A percentile compares a stretch with the other conserved stretches of the same genome.
phyloP scores from a whole-genome alignment of 2,329 filamentous ascomycete species.

The Curvularia sp. region DNA sequence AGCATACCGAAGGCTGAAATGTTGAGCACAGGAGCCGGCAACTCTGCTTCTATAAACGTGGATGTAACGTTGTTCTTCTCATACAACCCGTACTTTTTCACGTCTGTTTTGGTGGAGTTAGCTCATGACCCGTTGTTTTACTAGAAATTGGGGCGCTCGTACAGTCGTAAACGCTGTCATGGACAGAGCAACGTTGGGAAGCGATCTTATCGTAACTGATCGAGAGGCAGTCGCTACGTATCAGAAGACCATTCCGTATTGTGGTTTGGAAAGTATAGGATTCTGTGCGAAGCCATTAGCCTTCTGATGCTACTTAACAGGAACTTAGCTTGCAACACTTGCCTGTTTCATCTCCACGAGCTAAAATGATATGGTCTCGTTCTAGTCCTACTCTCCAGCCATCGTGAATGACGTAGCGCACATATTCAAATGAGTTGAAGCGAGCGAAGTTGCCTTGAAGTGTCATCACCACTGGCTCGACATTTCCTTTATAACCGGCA shows the following conservation, averaged over 20 bases:
- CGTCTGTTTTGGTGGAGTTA: not conserved
- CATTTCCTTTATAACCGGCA: constrained; percentile 27
- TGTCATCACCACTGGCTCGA: constrained; percentile 19
- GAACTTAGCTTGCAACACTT: not conserved
- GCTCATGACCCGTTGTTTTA: not conserved
- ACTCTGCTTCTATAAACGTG: constrained; percentile 4
- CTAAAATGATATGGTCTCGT: constrained; percentile 8
- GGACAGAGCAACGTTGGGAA: not conserved
- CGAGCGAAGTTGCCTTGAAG: constrained; percentile 12
- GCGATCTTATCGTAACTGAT: too few relatives aligned
- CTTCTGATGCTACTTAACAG: not conserved
- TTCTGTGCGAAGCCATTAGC: not conserved
- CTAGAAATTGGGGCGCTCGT: not conserved
- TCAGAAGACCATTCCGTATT: not conserved
- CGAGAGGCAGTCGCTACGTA: too few relatives aligned
- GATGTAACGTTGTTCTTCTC: constrained; percentile 2
- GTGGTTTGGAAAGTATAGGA: not conserved
- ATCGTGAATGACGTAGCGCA: constrained; percentile 26
- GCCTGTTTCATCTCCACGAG: not conserved
- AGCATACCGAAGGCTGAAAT: constrained; percentile 15
- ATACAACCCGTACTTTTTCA: not conserved
- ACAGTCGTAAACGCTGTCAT: not conserved
- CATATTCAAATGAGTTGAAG: constrained; percentile 14
- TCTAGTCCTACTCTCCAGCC: constrained; percentile 19
- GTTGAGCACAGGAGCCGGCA: constrained; percentile 16